Base-by-base conservation (phyloP, 2,329 filamentous ascomycete genomes). In the Harringtonia aguacate region DNA sequence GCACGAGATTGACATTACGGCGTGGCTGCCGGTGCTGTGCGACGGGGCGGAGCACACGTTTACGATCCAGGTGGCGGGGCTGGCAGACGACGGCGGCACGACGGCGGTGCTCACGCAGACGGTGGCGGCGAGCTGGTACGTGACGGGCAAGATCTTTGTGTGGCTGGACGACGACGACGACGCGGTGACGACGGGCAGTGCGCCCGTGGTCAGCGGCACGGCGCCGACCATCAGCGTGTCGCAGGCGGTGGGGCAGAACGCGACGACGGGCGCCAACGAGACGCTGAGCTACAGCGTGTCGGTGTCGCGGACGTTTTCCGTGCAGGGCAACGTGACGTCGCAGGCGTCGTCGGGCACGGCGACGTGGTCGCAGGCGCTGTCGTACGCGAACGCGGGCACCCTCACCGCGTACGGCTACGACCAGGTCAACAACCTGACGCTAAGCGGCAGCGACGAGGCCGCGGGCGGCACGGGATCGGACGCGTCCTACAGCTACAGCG, bases 121-220 rank as follows among this genome's bases (percentile, higher is more conserved):
- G 0, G 76, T 84, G 3, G 75, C 70, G n/a, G 72, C 69, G 43
- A 77, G 77, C 54, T 92, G 86, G 86, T 72, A 83, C 15, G 72
- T 92, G 3, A 83, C 81, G 0, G 86, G 84, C 33, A 92, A 89
- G 59, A 68, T 90, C 12, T 90, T 92, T 56, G 53, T 88, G n/a
- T 92, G 84, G 77, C 67, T 81, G 1, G 78, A 81, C 52, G 57
- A 63, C 46, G 57, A 63, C 47, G 56, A 58, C 8, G 63, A 58
- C 9, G 70, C 67, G 17, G 57, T 76, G 43, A 79, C 77, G 0
- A 78, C 70, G 1, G 75, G 50, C 27, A 39, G 22, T 18, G 8
- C 44, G 8, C 53, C 52, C 4, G 36, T 44, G 14, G 43, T 52
- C 21, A 30, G 21, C 12, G 36, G 73, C 13, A 58, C 53, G 1